Conservation (phyloP, 75 land plant species). For the Cunninghamia lanceolata region DNA sequence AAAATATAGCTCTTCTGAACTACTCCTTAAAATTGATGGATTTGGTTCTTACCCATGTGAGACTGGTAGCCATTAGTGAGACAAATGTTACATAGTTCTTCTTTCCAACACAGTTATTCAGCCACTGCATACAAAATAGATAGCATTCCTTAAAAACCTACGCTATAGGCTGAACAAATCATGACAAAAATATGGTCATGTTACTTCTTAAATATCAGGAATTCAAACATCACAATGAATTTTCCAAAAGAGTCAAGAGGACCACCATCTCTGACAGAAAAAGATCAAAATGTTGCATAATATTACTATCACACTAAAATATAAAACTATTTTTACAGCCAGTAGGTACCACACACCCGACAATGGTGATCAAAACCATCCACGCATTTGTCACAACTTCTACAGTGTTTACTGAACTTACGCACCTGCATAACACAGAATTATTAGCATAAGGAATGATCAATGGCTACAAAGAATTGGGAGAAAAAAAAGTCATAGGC, state of each 20-base stretch:
- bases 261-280: neutral
- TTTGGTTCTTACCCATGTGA: conserved; percentile 63
- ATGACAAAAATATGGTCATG: neutral
- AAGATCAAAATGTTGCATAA: neutral
- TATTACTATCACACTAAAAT: too few relatives aligned
- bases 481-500: neutral
- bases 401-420: conserved; percentile 95
- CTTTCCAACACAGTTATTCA: conserved; percentile 94
- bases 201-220: neutral
- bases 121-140: conserved; percentile 63
- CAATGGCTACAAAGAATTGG: neutral
- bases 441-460: neutral
- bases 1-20: neutral
- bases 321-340: neutral
- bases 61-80: conserved; percentile 84
- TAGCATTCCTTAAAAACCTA: neutral
- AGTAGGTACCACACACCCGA: conserved; percentile 52
- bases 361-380: conserved; percentile 99
- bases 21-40: neutral
- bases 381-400: conserved; percentile 98
- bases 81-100: conserved; percentile 90
- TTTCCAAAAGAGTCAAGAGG: neutral
- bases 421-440: conserved; percentile 57
- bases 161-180: neutral
- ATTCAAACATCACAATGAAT: neutral